phyloP scores from a whole-genome alignment of 345 rosid species.

The Atalantia buxifolia region DNA sequence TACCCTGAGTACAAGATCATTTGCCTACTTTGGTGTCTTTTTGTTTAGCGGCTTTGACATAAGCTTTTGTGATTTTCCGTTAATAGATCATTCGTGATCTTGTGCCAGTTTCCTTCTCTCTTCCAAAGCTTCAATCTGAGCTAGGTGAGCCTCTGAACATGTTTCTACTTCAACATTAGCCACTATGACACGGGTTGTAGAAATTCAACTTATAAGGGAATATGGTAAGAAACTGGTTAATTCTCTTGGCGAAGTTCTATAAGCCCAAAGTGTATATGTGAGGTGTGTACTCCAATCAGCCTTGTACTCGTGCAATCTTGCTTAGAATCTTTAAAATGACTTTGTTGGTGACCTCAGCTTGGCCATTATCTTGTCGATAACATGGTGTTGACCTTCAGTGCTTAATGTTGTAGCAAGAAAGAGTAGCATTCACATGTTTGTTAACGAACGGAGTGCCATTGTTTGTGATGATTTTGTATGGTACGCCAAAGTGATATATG shows the following conservation, averaged over 20 bases:
- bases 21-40: too few species aligned
- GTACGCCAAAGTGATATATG: background rate
- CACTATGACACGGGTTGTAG: background rate
- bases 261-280: background rate
- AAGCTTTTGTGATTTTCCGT: too few species aligned
- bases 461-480: background rate
- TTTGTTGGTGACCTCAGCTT: background rate
- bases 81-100: background rate
- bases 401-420: background rate
- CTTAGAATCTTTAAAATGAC: background rate
- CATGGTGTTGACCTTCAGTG: background rate
- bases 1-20: too few species aligned
- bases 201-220: background rate
- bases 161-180: accelerated
- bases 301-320: background rate
- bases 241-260: background rate
- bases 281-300: background rate
- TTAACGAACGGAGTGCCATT: background rate
- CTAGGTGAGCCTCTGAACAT: background rate
- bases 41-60: too few species aligned
- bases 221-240: background rate
- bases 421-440: background rate
- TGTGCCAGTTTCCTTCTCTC: too few species aligned
- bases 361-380: background rate
- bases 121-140: background rate